A percentile compares a stretch with the other conserved stretches of the same genome.
Evolutionary conservation across 2,329 filamentous ascomycete genomes (phyloP).

Genomic region (Pleoardoris graminearum): DNA sequence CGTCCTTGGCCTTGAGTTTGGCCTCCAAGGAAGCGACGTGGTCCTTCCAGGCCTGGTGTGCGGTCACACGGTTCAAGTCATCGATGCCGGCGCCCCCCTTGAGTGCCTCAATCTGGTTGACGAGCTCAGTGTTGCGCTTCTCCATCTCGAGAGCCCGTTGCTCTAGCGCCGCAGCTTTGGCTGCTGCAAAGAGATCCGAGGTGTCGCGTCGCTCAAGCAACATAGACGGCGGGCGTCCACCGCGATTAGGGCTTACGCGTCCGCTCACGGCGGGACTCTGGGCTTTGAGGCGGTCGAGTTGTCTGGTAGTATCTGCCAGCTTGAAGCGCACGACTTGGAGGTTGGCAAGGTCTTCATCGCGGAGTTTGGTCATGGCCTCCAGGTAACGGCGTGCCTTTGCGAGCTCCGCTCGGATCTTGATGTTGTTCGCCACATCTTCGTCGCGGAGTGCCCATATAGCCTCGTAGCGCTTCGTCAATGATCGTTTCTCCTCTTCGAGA

Average conservation of each 20-base stretch:
- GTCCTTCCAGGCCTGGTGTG: slow-evolving; percentile 43
- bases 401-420: slow-evolving; percentile 47
- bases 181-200: slow-evolving; percentile 47
- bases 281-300: slow-evolving; percentile 34
- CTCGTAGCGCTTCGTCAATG: slow-evolving; percentile 43
- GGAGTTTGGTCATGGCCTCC: slow-evolving; percentile 45
- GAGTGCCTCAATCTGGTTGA: slow-evolving; percentile 34
- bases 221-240: slow-evolving; percentile 34
- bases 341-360: slow-evolving; percentile 49
- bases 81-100: slow-evolving; percentile 35
- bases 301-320: slow-evolving; percentile 47
- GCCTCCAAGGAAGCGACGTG: slow-evolving; percentile 34
- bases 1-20: slow-evolving; percentile 37
- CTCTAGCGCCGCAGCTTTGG: slow-evolving; percentile 49
- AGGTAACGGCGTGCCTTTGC: slow-evolving; percentile 47
- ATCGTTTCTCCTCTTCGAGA: slow-evolving; percentile 45
- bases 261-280: slow-evolving; percentile 13
- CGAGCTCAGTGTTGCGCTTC: slow-evolving; percentile 44
- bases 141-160: slow-evolving; percentile 50
- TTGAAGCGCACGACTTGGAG: slow-evolving; percentile 45
- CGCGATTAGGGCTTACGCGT: slow-evolving; percentile 29
- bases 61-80: slow-evolving; percentile 38
- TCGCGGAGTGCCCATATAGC: slow-evolving; percentile 49
- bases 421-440: slow-evolving; percentile 50
- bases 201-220: slow-evolving; percentile 42